A percentile compares a stretch with the other conserved stretches of the same genome.
phyloP scores from a whole-genome alignment of 2,329 filamentous ascomycete genomes.

The Aspergillus fischeri region DNA sequence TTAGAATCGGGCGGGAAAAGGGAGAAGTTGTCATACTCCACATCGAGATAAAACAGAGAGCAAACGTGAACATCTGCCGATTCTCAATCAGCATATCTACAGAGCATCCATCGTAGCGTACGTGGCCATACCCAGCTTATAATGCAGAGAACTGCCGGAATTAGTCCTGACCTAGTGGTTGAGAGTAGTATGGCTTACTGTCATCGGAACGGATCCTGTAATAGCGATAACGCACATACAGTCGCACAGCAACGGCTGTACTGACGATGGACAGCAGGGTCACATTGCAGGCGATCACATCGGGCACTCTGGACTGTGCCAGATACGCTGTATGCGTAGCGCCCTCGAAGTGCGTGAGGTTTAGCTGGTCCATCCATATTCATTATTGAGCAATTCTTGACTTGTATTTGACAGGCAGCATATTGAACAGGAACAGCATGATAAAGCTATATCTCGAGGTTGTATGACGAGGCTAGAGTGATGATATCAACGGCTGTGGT shows the following conservation, averaged over 20 bases:
- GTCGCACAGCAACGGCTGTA: conserved; percentile 8
- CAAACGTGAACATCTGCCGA: conserved; percentile 8
- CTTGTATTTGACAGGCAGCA: background rate
- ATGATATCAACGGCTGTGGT: background rate
- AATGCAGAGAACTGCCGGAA: conserved; percentile 7
- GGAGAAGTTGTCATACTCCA: conserved; percentile 1
- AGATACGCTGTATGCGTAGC: background rate
- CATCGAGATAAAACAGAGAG: conserved; percentile 9
- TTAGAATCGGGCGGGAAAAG: background rate
- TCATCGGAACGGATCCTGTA: conserved; percentile 14
- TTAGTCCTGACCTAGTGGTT: background rate
- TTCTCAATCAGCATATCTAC: background rate
- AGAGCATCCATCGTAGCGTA: no score
- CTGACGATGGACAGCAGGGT: conserved; percentile 8
- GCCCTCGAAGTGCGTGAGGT: background rate
- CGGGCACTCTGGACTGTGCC: conserved; percentile 6
- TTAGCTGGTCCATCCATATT: background rate
- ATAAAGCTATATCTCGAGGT: background rate
- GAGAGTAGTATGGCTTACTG: background rate
- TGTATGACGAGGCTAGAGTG: background rate
- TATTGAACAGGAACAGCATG: background rate
- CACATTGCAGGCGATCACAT: conserved; percentile 15
- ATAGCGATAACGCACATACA: conserved; percentile 14
- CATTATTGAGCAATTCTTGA: background rate
- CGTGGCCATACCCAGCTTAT: conserved; percentile 11